Evolutionary conservation across 495 filamentous ascomycete genomes (phyloP), one percentile per base, ranked within the genome.

Genomic region (Lepraria neglecta): DNA sequence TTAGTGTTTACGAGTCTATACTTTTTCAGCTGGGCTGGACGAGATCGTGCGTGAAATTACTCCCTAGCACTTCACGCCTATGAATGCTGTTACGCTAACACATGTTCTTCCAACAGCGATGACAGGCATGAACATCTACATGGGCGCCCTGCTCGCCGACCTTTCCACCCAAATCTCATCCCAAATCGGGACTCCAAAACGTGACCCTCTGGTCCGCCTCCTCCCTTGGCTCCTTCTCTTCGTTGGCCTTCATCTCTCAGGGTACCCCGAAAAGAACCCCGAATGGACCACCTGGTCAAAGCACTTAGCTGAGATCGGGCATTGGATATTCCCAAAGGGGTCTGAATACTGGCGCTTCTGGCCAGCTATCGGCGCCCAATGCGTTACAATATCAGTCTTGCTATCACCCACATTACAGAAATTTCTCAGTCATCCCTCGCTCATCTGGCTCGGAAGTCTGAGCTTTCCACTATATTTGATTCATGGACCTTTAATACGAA

Each of bases 131-230:
- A 67, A 63, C 38, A 51, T 64, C 31, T 62, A 54, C 40, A 43
- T 56, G 58, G 85, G 84, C 43, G 80, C 82, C 64, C 79, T 87
- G 68, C 75, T 88, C n/a, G 79, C 78, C 63, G 85, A 88, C 64
- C 67, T 86, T 30, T 79, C 82, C 28, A 80, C 73, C 71, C 59
- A 75, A 5, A 74, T 57, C 43, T 21, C 27, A 4, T 47, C 52
- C 15, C 45, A 33, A 57, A 1, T 28, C 1, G 31, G 30, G 14
- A 31, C 24, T 11, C n/a, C 28, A 44, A 61, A 52, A 35, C 53
- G 38, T 3, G n/a, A 35, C 35, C 54, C 45, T 19, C 17, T 54
- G 10, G 28, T 51, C 27, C 57, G 77, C n/a, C 70, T 72, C 40
- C 53, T 80, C 38, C 65, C 84, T 35, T 67, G 76, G 15, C 58